phyloP scores from a whole-genome alignment of 2,329 filamentous ascomycete species.

The Cercospora beticola region DNA sequence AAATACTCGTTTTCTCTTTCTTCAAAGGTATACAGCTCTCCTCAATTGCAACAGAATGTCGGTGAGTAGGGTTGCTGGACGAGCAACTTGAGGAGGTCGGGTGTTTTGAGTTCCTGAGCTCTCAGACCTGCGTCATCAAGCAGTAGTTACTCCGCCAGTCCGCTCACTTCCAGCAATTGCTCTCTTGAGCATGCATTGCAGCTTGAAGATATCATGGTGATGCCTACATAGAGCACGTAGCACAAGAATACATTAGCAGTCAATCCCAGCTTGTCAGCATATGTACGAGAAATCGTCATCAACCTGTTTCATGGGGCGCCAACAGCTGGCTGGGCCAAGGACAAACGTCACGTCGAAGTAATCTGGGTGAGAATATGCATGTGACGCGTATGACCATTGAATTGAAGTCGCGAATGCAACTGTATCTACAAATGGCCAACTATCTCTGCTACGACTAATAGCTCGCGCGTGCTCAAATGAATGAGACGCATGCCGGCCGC shows the following conservation, averaged over 20 bases:
- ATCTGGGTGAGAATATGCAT: background rate
- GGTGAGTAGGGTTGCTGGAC: background rate
- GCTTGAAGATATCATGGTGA: background rate
- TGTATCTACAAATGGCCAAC: constrained; percentile 8
- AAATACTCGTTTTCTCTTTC: background rate
- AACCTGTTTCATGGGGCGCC: background rate
- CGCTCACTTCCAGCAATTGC: background rate
- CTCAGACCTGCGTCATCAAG: constrained; percentile 1
- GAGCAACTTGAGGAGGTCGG: background rate
- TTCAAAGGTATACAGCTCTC: background rate
- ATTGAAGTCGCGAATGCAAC: constrained; percentile 5
- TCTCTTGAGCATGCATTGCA: background rate
- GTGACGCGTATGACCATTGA: constrained; percentile 9
- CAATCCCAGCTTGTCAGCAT: background rate
- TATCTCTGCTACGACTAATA: constrained; percentile 17
- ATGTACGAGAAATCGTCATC: background rate
- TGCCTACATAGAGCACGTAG: background rate
- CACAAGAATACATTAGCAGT: background rate
- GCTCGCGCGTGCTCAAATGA: constrained; percentile 19
- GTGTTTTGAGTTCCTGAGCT: background rate
- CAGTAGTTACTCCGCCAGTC: background rate
- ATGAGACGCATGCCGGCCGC: constrained; percentile 23
- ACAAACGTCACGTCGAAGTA: background rate
- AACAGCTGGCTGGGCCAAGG: background rate
- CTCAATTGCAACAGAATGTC: background rate